Base-by-base conservation (phyloP, 1,284 basidiomycete species). In the Coniferiporia sulphurascens region DNA sequence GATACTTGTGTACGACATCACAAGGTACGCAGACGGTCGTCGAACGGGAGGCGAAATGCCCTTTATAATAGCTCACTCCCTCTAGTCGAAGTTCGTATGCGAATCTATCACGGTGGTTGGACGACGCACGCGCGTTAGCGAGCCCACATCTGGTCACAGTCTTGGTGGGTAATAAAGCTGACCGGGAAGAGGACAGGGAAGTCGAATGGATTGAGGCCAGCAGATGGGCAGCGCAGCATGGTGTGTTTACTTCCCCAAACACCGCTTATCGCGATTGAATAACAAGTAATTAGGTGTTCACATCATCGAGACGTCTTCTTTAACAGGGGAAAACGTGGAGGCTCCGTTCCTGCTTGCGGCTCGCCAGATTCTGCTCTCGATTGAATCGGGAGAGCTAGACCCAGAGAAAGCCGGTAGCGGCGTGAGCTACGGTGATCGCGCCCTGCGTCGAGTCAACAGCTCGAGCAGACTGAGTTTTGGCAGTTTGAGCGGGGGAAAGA, bases 1-100 rank as follows among this genome's bases (percentile, higher is more conserved):
- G 38, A 85, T 98, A 56, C 81, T 98, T 17, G 94, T 98, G 1
- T 98, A 97, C 74, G 95, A 98, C 74, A 96, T 98, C 68, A 97
- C 95, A 52, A 89, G 87, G 93, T 95, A 60, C 60, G 85, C 78
- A 56, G 15, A 19, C 52, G 32, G 52, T 38, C 51, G 19, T 10
- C 15, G 4, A 45, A 13, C 12, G 15, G 34, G 55, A 59, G 52
- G 62, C 48, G 49, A 41, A 10, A 13, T 12, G 7, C 27, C 59
- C 61, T 34, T 59, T 41, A 62, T 68, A 66, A 65, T 66, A 52
- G 41, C 13, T 19, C 41, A 48, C 63, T 52, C 48, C 63, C 51
- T 64, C 17, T 64, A 91, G 89, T 69, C 89, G 89, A 52, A 83
- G 83, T 64, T 90, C 93, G 4, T 97, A 96, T 69, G 70, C 78